Evolutionary conservation across 768 basidiomycete genomes (phyloP), one percentile per base, ranked within the genome.

Genomic region (Psilocybe azurescens): DNA sequence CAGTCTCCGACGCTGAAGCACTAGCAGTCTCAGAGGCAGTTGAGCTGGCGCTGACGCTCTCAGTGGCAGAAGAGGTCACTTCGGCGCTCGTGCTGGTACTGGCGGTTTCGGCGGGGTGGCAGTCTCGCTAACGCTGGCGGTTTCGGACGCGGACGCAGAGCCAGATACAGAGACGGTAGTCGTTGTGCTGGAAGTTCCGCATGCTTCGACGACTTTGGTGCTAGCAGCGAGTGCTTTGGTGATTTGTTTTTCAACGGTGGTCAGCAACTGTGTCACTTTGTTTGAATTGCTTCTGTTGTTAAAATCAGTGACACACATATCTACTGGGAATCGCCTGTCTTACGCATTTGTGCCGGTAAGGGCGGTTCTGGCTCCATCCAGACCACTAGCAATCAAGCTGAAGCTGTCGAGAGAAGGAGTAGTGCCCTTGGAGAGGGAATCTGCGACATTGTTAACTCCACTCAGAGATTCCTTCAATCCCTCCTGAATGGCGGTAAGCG

Each of bases 361-460:
- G 38, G 58, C 60, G n/a, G 59, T 56, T 13, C 59, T 53, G 16
- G 63, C 54, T 13, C n/a, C n/a, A 5, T 32, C 33, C 13, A 67
- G 58, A 1, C 60, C 63, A 3, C 38, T 58, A 36, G 56, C 58
- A 46, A 65, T 52, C n/a, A 47, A 47, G 18, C 41, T 58, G 18
- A 62, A 56, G 20, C 48, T 47, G 1, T 41, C 58, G 9, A 53
- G 28, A 5, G 54, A 32, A 44, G 63, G 60, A 28, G 51, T 44
- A 16, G 36, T 50, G 13, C 66, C 66, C 1, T 51, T 32, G 9
- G 24, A 13, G 13, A 67, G 32, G n/a, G 60, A 52, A 10, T 30
- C n/a, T 10, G 60, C 58, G n/a, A 67, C 52, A 28, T 32, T 36
- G 28, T 32, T 38, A 7, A 64, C 53, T 24, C 63, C 66, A 48